Evolutionary conservation across 257 asterid species (phyloP), one percentile per base, ranked within the genome.

Genomic region (Perilla frutescens): DNA sequence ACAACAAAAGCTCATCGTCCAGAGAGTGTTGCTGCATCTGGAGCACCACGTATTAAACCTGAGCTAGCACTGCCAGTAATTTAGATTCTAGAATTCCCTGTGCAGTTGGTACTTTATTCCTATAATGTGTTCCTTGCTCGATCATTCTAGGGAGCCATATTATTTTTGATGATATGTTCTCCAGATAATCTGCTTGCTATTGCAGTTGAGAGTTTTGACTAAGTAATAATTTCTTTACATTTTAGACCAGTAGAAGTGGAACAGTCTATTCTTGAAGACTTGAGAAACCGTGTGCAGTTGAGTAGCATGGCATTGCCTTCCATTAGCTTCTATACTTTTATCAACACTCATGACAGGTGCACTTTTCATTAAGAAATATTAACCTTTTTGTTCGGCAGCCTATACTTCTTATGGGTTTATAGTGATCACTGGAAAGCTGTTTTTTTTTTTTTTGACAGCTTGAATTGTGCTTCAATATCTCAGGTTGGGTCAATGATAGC

Each of bases 401-500:
- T 53, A 29, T n/a, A 29, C 26, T 20, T 20, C 66, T 51, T 48
- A 32, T 49, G 43, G 40, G 31, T 37, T 49, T 40, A 13, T 41
- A 67, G 39, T 72, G 75, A 84, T 77, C 34, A 70, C 53, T 36
- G 58, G 57, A 47, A 71, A 70, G 40, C 63, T 72, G n/a, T 20
- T 79, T 64, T 9, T 31, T 20, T n/a, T n/a, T n/a, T n/a, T 20
- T 20, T 20, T 0, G 20, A 51, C 80, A 93, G 98, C 74, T 76
- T 95, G 79, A 95, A 89, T 79, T 91, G 96, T 81, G 96, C 97
- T 72, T 89, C 99, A 61, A 92, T 92, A 83, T 90, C 98, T 74
- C 90, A 87, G 66, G 99, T 92, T 81, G 99, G 99, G 56, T 90
- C 99, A 56, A 80, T 95, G 77, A 87, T 92, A 79, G 98, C 96